Conservation (phyloP, 2,329 filamentous ascomycete species). For the Aspergillus puulaauensis region DNA sequence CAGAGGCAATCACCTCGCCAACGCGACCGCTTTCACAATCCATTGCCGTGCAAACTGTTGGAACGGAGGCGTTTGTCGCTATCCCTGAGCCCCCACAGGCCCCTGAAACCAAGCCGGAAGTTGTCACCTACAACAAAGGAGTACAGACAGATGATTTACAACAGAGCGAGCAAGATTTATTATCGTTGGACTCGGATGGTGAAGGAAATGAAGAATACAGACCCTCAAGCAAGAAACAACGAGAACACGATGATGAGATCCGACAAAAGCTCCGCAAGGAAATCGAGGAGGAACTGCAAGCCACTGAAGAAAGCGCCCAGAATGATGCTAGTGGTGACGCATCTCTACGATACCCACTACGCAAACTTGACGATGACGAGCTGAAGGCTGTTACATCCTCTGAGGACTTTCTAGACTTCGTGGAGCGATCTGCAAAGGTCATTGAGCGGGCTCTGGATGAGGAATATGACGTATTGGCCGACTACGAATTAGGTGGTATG, state of each 20-base stretch:
- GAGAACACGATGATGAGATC: slow-evolving; percentile 84
- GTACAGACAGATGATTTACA: slow-evolving; percentile 84
- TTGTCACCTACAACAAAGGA: slow-evolving; percentile 95
- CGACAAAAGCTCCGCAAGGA: slow-evolving; percentile 80
- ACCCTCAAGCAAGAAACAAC: slow-evolving; percentile 73
- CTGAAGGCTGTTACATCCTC: slow-evolving; percentile 86
- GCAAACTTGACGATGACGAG: slow-evolving; percentile 80
- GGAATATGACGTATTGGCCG: slow-evolving; percentile 92
- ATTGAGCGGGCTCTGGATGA: slow-evolving; percentile 93
- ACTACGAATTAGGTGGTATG: slow-evolving; percentile 80
- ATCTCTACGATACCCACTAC: slow-evolving; percentile 67
- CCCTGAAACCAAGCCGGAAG: slow-evolving; percentile 59
- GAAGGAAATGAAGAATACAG: slow-evolving; percentile 60
- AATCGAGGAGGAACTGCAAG: slow-evolving; percentile 87
- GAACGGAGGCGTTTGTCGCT: slow-evolving; percentile 70
- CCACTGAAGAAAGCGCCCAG: slow-evolving; percentile 54
- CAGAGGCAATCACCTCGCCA: slow-evolving; percentile 38
- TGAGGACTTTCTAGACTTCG: slow-evolving; percentile 90
- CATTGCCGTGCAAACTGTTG: slow-evolving; percentile 66
- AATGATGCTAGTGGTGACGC: slow-evolving; percentile 41
- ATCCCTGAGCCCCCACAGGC: slow-evolving; percentile 71
- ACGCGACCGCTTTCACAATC: slow-evolving; percentile 44
- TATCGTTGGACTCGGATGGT: slow-evolving; percentile 61
- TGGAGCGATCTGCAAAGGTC: slow-evolving; percentile 94
- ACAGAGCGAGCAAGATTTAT: slow-evolving; percentile 51